Evolutionary conservation across 495 filamentous ascomycete species (phyloP), one percentile per base, ranked within the genome.

Genomic region (Thozetella sp.): DNA sequence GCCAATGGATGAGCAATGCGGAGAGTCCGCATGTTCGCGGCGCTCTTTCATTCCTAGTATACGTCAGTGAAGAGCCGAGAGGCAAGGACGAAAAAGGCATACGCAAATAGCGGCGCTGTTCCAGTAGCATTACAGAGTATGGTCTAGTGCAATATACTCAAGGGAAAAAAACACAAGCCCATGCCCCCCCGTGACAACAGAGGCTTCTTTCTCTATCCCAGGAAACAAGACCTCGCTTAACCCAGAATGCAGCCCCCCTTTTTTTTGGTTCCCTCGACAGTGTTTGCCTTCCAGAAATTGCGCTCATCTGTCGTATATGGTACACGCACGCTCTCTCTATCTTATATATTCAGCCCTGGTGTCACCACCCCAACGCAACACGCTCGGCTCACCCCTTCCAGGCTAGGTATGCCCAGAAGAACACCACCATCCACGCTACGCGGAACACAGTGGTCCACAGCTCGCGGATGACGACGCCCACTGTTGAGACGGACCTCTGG

Each of bases 391-490:
- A 82, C 9, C 77, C 77, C 60, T 69, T 71, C 57, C 66, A 75
- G 15, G 66, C 63, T 46, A 82, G 60, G 57, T 69, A 81, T 6
- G 54, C 67, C 65, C 72, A 82, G 40, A 78, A 72, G 23, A 65
- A 34, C 30, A 77, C 45, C 25, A 69, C 76, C 73, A 82, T 80
- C 79, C 79, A 82, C 24, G 57, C 68, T 0, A 76, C 72, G 37
- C 79, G 57, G 69, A 67, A 82, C 3, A 68, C 54, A 17, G 66
- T 76, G 1, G 79, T 79, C 79, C 77, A 81, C n/a, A 78, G 57
- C 63, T 82, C 79, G 9, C 65, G 68, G 0, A 64, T 25, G 9
- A 77, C 69, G 3, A 76, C 56, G 1, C 53, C 55, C 0, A 75
- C 30, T 4, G 57, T 57, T 10, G 68, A 67, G 46, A 59, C 54